phyloP scores from a whole-genome alignment of 768 basidiomycete species.

The Leccinum uliginosum region DNA sequence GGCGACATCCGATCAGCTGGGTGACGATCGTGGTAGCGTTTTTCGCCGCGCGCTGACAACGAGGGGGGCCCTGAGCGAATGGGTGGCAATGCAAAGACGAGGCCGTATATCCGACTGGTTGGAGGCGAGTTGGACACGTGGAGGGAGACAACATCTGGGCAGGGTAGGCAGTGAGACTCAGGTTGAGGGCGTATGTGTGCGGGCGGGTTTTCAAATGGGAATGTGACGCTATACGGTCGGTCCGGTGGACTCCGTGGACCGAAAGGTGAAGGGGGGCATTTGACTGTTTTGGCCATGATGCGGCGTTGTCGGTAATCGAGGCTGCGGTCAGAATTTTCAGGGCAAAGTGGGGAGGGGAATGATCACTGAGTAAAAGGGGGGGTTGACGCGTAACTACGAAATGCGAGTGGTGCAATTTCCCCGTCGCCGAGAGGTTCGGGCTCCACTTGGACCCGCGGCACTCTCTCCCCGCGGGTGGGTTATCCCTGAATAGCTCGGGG shows the following conservation, averaged over 20 bases:
- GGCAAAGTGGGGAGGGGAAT: neutral
- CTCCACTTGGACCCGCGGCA: neutral
- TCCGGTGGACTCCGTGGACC: neutral
- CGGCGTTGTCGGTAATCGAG: neutral
- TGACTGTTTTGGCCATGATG: neutral
- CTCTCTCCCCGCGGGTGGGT: neutral
- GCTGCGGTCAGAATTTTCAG: neutral
- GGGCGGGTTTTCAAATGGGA: slow-evolving; percentile 8
- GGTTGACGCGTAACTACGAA: neutral
- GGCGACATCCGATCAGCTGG: slow-evolving; percentile 9
- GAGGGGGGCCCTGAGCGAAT: slow-evolving; percentile 15
- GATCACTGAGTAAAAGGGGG: neutral
- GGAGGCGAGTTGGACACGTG: slow-evolving; percentile 10
- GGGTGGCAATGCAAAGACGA: slow-evolving; percentile 3
- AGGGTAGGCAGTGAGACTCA: slow-evolving; percentile 4
- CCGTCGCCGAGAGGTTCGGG: neutral
- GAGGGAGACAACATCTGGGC: neutral
- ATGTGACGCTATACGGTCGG: neutral
- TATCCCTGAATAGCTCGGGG: neutral
- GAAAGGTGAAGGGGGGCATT: neutral
- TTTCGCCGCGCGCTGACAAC: slow-evolving; percentile 21
- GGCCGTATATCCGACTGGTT: slow-evolving; percentile 1
- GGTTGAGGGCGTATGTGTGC: slow-evolving; percentile 18
- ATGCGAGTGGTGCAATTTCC: neutral
- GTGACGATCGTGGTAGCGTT: slow-evolving; percentile 4